Percentiles rank a stretch among this genome's conserved stretches.
Conservation (phyloP, 78 protist genomes). For the Chrysochromulina parva region DNA sequence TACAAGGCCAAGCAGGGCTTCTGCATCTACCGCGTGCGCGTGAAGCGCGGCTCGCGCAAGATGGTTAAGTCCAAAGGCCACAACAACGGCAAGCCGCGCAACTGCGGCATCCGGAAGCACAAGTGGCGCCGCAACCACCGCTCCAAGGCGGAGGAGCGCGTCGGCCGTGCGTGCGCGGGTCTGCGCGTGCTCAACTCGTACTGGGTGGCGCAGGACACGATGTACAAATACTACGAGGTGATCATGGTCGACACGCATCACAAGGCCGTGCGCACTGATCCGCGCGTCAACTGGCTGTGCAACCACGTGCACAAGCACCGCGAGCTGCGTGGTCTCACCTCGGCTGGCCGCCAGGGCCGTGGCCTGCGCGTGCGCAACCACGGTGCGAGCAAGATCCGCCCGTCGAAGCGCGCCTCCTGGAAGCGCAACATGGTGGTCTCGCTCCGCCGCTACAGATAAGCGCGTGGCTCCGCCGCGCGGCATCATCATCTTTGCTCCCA, state of each 20-base stretch:
- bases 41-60: slow-evolving; percentile 98
- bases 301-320: slow-evolving; percentile 92
- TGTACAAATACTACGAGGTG: slow-evolving; percentile 98
- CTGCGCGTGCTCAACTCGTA: slow-evolving; percentile 99
- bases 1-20: slow-evolving; percentile 98
- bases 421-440: slow-evolving; percentile 88
- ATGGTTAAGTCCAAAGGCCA: slow-evolving; percentile 84
- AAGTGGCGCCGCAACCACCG: slow-evolving; percentile 85
- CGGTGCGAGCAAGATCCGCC: slow-evolving; percentile 76
- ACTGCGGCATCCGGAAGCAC: slow-evolving; percentile 89
- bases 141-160: slow-evolving; percentile 96
- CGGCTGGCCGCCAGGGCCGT: slow-evolving; percentile 92
- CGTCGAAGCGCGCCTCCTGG: slow-evolving; percentile 95
- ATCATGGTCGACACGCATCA: slow-evolving; percentile 97
- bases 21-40: slow-evolving; percentile 88
- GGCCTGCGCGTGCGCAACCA: slow-evolving; percentile 86
- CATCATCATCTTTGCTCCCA: too few species aligned
- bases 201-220: slow-evolving; percentile 95
- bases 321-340: slow-evolving; percentile 96
- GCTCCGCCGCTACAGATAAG: slow-evolving; percentile 94
- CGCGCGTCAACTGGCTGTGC: slow-evolving; percentile 98
- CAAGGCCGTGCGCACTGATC: slow-evolving; percentile 95
- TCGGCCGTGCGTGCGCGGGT: slow-evolving; percentile 85
- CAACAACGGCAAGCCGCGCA: slow-evolving; percentile 96
- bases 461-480: too few species aligned